These are phyloP conservation scores for Globisporangium recalcitrans DNA, from an alignment of 352 stramenopile genomes.

Conservation along the genomic window DNA sequence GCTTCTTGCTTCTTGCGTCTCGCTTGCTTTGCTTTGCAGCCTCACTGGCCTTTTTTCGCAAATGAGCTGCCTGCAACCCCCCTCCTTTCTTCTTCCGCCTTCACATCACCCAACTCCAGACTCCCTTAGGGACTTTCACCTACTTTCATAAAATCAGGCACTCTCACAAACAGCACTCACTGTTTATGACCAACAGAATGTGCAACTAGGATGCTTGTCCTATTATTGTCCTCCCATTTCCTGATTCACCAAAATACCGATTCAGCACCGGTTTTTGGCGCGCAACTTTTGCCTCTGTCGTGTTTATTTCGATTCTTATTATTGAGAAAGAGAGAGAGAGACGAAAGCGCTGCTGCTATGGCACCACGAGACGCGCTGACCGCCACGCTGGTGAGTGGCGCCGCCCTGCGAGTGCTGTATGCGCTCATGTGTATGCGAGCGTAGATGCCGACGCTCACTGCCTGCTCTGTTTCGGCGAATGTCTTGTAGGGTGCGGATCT, in stretches of 20 bases:
- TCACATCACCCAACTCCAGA: background rate
- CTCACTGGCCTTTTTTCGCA: slow-evolving; percentile 31
- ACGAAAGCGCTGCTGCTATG: slow-evolving; percentile 23
- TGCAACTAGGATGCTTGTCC: background rate
- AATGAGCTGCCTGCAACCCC: slow-evolving; percentile 5
- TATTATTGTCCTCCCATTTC: background rate
- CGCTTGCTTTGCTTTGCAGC: background rate
- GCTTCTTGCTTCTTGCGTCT: background rate
- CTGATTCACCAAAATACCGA: too few species aligned
- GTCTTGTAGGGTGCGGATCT: slow-evolving; percentile 47
- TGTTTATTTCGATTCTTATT: background rate
- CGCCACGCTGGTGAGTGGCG: slow-evolving; percentile 47
- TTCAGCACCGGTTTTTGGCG: too few species aligned
- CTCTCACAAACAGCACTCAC: background rate
- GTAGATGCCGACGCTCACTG: too few species aligned
- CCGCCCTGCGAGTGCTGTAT: background rate
- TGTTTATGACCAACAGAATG: background rate
- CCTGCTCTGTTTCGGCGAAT: background rate
- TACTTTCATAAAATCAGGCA: background rate
- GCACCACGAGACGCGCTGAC: slow-evolving; percentile 15
- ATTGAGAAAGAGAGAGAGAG: background rate
- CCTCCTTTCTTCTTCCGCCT: slow-evolving; percentile 11
- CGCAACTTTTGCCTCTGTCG: background rate
- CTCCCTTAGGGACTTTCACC: background rate
- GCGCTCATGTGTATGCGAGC: background rate